Conservation (phyloP, 1,139 yeast species). For the Diutina pseudorugosa region DNA sequence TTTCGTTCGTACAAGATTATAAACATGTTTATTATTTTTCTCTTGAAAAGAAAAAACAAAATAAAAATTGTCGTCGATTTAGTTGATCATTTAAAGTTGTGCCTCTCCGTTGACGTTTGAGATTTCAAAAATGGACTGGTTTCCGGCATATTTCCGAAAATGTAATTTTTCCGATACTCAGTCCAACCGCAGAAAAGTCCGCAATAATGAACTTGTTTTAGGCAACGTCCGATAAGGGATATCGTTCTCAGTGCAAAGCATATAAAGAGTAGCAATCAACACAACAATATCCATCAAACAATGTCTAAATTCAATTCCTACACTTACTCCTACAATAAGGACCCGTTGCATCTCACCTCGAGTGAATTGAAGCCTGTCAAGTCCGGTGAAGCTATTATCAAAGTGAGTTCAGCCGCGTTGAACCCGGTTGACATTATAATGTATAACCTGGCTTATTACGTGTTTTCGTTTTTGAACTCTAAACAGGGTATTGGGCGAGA, state of each 20-base stretch:
- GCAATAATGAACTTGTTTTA: too few species aligned
- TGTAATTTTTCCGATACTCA: too few species aligned
- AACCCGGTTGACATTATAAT: slow-evolving; percentile 60
- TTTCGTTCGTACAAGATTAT: too few species aligned
- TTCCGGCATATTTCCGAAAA: not conserved
- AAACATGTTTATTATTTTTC: too few species aligned
- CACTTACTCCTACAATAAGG: not conserved
- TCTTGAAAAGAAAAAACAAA: too few species aligned
- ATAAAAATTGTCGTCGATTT: too few species aligned
- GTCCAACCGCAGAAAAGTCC: too few species aligned
- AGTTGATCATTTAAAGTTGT: too few species aligned
- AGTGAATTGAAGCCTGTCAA: not conserved
- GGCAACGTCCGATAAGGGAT: too few species aligned
- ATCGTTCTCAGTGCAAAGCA: too few species aligned
- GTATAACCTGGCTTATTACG: slow-evolving; percentile 16
- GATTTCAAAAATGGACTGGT: not conserved
- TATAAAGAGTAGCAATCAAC: not conserved
- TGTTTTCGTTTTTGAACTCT: slow-evolving; percentile 6
- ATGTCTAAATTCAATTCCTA: not conserved
- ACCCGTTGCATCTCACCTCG: not conserved
- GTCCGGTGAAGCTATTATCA: slow-evolving; percentile 36
- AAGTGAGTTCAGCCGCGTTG: slow-evolving; percentile 44
- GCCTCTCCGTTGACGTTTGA: not conserved
- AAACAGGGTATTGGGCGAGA: slow-evolving; percentile 58
- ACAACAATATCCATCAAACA: too few species aligned